Percentiles rank a stretch among this genome's conserved stretches.
Conservation (phyloP, 2,329 filamentous ascomycete genomes). For the Knoxdaviesia capensis region DNA sequence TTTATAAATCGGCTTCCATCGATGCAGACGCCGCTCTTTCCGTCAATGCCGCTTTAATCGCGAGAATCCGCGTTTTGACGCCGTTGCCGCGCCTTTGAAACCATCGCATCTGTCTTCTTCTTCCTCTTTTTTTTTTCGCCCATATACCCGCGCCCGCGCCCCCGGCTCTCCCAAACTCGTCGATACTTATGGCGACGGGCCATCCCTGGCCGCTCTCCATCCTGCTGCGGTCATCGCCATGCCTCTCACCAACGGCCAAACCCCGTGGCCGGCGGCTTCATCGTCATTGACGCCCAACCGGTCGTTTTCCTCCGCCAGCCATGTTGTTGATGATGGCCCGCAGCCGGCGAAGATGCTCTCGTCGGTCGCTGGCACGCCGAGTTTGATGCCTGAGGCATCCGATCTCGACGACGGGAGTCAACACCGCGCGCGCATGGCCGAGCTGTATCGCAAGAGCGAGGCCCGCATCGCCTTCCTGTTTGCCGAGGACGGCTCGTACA, state of each 20-base stretch:
- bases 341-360: too few species aligned
- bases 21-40: slow-evolving; percentile 29
- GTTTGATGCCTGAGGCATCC: slow-evolving; percentile 40
- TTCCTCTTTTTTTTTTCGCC: slow-evolving; percentile 11
- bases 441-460: slow-evolving; percentile 60
- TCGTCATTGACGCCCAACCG: slow-evolving; percentile 10
- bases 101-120: too few species aligned
- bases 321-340: too few species aligned
- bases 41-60: slow-evolving; percentile 27
- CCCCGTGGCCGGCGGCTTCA: slow-evolving; percentile 41
- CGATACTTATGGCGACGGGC: slow-evolving; percentile 34
- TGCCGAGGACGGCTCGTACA: slow-evolving; percentile 31
- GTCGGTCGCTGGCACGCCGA: slow-evolving; percentile 23
- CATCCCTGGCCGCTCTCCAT: slow-evolving; percentile 24
- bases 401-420: slow-evolving; percentile 23
- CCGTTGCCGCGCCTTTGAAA: too few species aligned
- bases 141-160: slow-evolving; percentile 28
- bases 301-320: too few species aligned
- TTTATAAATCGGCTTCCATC: slow-evolving; percentile 17
- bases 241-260: slow-evolving; percentile 47
- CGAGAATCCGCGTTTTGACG: too few species aligned
- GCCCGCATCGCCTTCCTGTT: slow-evolving; percentile 62
- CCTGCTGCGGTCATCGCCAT: slow-evolving; percentile 30
- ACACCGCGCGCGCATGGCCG: slow-evolving; percentile 53
- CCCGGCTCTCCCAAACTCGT: too few species aligned